phyloP scores from a whole-genome alignment of 2,329 filamentous ascomycete species.

The Clonostachys rosea region DNA sequence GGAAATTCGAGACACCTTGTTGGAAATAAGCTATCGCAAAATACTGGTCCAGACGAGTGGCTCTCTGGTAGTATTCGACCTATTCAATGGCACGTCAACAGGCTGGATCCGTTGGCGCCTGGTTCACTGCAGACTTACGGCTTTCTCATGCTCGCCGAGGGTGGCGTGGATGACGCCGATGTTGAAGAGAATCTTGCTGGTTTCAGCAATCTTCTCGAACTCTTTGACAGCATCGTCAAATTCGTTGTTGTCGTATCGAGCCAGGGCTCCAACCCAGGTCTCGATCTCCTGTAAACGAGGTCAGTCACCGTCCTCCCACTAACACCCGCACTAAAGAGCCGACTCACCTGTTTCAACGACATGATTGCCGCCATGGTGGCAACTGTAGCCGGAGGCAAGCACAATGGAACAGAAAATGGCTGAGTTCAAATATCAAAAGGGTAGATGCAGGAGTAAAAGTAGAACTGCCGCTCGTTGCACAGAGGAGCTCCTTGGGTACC shows the following conservation, averaged over 20 bases:
- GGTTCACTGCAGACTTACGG: constrained; percentile 53
- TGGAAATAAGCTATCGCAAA: constrained; percentile 98
- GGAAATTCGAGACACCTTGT: constrained; percentile 95
- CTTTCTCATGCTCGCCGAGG: constrained; percentile 90
- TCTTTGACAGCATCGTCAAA: constrained; percentile 83
- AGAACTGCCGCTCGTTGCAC: too few species aligned
- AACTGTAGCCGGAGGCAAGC: not conserved
- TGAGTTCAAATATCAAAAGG: too few species aligned
- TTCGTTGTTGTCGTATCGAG: constrained; percentile 93
- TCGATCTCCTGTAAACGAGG: constrained; percentile 84
- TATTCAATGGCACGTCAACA: constrained; percentile 24
- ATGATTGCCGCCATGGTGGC: constrained; percentile 27
- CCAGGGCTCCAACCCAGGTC: constrained; percentile 91
- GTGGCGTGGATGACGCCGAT: constrained; percentile 97
- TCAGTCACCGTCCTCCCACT: not conserved
- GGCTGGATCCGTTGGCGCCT: not conserved
- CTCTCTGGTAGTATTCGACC: constrained; percentile 93
- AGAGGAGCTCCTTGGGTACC: too few species aligned
- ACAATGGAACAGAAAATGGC: too few species aligned
- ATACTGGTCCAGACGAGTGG: constrained; percentile 87
- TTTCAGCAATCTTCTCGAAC: constrained; percentile 87
- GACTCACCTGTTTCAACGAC: constrained; percentile 57
- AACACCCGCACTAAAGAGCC: not conserved
- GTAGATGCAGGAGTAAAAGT: too few species aligned
- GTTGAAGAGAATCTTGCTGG: constrained; percentile 97